Evolutionary conservation across 2,329 filamentous ascomycete species (phyloP), one percentile per base, ranked within the genome.

Genomic region (Phoma sp.): DNA sequence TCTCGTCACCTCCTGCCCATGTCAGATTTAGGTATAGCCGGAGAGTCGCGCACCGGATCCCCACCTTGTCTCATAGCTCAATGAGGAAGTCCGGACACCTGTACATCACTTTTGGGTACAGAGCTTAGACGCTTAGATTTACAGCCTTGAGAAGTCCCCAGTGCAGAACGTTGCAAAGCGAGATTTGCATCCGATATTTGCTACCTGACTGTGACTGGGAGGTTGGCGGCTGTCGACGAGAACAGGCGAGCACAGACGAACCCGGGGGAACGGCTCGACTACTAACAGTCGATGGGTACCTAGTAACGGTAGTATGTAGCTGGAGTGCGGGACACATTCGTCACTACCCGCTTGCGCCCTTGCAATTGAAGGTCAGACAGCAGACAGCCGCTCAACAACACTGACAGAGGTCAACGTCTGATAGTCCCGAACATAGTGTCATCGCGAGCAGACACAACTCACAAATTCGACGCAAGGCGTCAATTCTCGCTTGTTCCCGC

Each of bases 221-320:
- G 18, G 18, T 18, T 18, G 18, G 18, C 18, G 18, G 18, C 18
- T 18, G 27, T 29, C 27, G 27, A 29, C 2, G 27, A 6, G 1
- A 9, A 33, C 10, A 8, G 13, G 32, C 48, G 45, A 46, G 48
- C 48, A 23, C 41, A 35, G 48, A 40, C 48, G 41, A 11, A 33
- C 48, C 48, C 42, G 42, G 22, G 41, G 33, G 27, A 22, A 36
- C 11, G 47, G 47, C 3, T 38, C 47, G 47, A 30, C 25, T 24
- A 45, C 14, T 22, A 27, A 38, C 25, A 18, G 11, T 43, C 24
- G 18, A 27, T 25, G 35, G 10, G 10, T 13, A 18, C 18, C 18
- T 18, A 18, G n/a, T 33, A 27, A 41, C 13, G 14, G 42, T 30
- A 30, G 29, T 11, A 18, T 1, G 18, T 30, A 30, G 29, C 29